Evolutionary conservation across 2,329 filamentous ascomycete species (phyloP).

Genomic region (Aspergillus sp.): DNA sequence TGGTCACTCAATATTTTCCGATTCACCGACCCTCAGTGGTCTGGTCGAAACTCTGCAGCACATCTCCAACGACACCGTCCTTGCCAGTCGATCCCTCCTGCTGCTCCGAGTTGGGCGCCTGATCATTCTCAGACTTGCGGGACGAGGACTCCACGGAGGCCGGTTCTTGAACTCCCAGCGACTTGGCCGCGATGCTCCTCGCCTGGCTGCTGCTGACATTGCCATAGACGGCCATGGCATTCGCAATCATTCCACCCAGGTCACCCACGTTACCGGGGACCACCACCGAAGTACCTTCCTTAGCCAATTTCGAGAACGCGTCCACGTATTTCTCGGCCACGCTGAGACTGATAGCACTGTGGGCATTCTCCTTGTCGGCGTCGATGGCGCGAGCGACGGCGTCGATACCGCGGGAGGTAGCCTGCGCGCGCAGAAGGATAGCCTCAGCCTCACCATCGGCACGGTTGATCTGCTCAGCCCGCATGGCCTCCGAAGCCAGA

Average conservation of each 20-base stretch:
- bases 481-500: conserved; percentile 86
- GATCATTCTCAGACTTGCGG: conserved; percentile 18
- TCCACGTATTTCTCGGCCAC: conserved; percentile 98
- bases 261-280: conserved; percentile 97
- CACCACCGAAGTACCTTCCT: conserved; percentile 92
- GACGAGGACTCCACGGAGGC: conserved; percentile 10
- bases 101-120: conserved; percentile 11
- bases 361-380: conserved; percentile 70
- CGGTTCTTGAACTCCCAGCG: conserved; percentile 28
- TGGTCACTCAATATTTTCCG: neutral
- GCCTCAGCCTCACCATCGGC: conserved; percentile 92
- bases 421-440: conserved; percentile 79
- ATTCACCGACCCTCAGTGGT: conserved; percentile 27
- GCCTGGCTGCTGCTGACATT: conserved; percentile 83
- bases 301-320: conserved; percentile 86
- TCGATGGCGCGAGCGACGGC: conserved; percentile 76
- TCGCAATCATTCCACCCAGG: conserved; percentile 94
- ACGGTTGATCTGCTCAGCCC: conserved; percentile 88
- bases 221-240: conserved; percentile 90
- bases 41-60: conserved; percentile 51
- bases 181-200: conserved; percentile 55
- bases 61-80: conserved; percentile 47
- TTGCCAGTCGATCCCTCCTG: conserved; percentile 20
- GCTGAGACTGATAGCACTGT: conserved; percentile 78
- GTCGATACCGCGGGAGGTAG: conserved; percentile 85